Conservation (phyloP, 2,329 filamentous ascomycete genomes). For the Colletotrichum sidae region DNA sequence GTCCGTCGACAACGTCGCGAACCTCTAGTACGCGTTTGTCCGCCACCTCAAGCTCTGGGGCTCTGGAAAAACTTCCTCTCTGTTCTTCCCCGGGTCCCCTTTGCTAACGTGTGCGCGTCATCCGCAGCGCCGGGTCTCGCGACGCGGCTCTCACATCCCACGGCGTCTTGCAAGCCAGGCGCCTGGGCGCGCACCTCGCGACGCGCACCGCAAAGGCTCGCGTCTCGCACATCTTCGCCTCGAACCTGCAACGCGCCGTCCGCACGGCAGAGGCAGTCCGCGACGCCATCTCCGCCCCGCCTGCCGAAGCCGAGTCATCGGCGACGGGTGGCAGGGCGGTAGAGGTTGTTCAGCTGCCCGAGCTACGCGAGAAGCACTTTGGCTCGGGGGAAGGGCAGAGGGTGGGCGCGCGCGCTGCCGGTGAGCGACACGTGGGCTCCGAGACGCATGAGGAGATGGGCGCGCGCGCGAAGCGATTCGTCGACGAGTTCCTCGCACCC, state of each 20-base stretch:
- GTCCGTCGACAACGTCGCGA: slow-evolving; percentile 88
- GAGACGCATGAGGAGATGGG: slow-evolving; percentile 78
- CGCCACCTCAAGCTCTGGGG: neutral
- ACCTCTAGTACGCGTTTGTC: slow-evolving; percentile 70
- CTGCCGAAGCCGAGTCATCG: slow-evolving; percentile 4
- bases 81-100: slow-evolving; percentile 6
- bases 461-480: slow-evolving; percentile 71
- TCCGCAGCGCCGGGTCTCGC: slow-evolving; percentile 75
- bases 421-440: slow-evolving; percentile 56
- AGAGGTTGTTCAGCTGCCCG: slow-evolving; percentile 53
- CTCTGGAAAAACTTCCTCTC: too few relatives aligned
- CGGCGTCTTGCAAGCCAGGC: slow-evolving; percentile 81
- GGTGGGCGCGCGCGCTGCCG: slow-evolving; percentile 52
- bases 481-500: slow-evolving; percentile 72
- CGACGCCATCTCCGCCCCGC: slow-evolving; percentile 59
- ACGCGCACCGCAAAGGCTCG: slow-evolving; percentile 41
- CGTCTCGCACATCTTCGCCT: slow-evolving; percentile 79
- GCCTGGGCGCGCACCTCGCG: slow-evolving; percentile 74
- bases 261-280: slow-evolving; percentile 77
- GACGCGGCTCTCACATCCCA: slow-evolving; percentile 86
- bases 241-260: slow-evolving; percentile 79
- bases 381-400: slow-evolving; percentile 76
- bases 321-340: slow-evolving; percentile 37
- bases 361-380: slow-evolving; percentile 80
- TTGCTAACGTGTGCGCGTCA: slow-evolving; percentile 41